Evolutionary conservation across 1,284 basidiomycete species (phyloP).

Genomic region (Irpex rosettiformis): DNA sequence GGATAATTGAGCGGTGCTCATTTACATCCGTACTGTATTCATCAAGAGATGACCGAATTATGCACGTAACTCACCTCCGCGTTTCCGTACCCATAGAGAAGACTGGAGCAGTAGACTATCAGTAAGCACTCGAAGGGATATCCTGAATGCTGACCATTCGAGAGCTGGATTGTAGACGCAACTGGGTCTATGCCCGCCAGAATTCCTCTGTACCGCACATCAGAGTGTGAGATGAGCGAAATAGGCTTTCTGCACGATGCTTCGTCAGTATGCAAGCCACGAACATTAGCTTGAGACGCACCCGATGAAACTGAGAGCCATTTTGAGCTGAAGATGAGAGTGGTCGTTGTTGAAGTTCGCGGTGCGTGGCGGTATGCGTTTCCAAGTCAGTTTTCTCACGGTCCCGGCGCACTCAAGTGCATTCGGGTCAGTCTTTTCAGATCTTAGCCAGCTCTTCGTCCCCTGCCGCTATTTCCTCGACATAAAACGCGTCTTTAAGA

Average conservation of each 20-base stretch:
- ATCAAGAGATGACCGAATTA: slow-evolving; percentile 29
- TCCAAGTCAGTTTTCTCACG: slow-evolving; percentile 15
- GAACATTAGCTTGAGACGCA: slow-evolving; percentile 25
- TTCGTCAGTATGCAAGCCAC: slow-evolving; percentile 18
- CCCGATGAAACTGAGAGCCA: slow-evolving; percentile 77
- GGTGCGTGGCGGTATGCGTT: slow-evolving; percentile 10
- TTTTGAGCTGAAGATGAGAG: slow-evolving; percentile 26
- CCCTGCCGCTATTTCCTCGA: neutral
- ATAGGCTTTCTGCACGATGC: slow-evolving; percentile 69
- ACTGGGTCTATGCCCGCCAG: slow-evolving; percentile 81
- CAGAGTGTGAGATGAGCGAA: slow-evolving; percentile 85
- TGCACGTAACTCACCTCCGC: slow-evolving; percentile 59
- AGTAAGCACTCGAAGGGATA: slow-evolving; percentile 1
- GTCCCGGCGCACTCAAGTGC: neutral
- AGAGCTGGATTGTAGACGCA: slow-evolving; percentile 82
- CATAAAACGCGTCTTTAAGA: neutral
- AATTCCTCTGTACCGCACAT: slow-evolving; percentile 87
- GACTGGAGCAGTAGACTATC: slow-evolving; percentile 40
- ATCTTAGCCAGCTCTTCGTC: neutral
- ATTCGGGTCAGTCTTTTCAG: neutral
- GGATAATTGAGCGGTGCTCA: slow-evolving; percentile 47
- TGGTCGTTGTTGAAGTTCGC: slow-evolving; percentile 14
- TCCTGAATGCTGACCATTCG: slow-evolving; percentile 58
- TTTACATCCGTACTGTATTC: slow-evolving; percentile 66
- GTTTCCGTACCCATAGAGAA: slow-evolving; percentile 88